Conservation (phyloP, 305 asterid species). For the Caryopteris hybrid region DNA sequence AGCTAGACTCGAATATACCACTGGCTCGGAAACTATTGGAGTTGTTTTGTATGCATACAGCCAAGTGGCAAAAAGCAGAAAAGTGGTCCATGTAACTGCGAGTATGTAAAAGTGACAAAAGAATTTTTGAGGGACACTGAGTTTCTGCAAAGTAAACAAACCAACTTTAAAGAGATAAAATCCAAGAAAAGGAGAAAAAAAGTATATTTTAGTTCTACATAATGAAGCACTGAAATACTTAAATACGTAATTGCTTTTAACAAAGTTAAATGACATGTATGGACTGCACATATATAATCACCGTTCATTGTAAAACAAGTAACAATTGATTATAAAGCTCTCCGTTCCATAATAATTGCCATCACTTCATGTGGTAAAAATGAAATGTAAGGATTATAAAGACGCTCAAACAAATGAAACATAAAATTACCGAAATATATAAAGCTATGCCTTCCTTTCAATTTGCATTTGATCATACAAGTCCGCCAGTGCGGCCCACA, state of each 20-base stretch:
- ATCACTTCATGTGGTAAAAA: not conserved
- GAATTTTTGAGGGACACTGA: slow-evolving; percentile 69
- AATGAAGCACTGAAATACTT: not conserved
- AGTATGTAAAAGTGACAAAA: slow-evolving; percentile 73
- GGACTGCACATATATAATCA: too few species aligned
- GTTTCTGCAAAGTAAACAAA: slow-evolving; percentile 43
- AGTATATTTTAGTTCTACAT: not conserved
- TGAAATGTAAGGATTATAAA: not conserved
- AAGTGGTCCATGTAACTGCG: slow-evolving; percentile 61
- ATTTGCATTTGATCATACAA: not conserved
- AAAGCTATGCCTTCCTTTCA: not conserved
- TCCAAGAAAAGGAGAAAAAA: not conserved
- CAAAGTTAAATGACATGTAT: too few species aligned
- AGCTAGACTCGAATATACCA: slow-evolving; percentile 45
- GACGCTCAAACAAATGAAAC: not conserved
- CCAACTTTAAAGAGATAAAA: not conserved
- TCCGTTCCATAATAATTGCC: not conserved
- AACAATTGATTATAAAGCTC: not conserved
- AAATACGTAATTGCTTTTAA: too few species aligned
- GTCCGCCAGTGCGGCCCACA: not conserved
- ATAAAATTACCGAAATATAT: not conserved
- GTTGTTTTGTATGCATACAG: slow-evolving; percentile 44
- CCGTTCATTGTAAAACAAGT: not conserved
- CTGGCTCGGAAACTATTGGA: slow-evolving; percentile 38
- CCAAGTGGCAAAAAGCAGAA: slow-evolving; percentile 69